phyloP scores from a whole-genome alignment of 371 early-diverging fungal species.

The Quaeritorhiza haematococci region DNA sequence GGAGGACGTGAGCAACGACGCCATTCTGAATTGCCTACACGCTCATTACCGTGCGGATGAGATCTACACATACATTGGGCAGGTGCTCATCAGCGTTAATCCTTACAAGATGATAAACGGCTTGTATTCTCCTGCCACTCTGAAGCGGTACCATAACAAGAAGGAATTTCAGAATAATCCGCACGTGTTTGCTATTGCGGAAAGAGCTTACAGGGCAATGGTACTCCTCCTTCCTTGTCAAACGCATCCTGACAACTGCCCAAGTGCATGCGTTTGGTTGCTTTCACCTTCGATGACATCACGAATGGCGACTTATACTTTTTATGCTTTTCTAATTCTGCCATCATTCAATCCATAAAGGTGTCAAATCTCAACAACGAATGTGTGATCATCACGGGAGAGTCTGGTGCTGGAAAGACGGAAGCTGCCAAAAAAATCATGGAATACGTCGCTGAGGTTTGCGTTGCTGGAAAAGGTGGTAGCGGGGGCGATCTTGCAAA shows the following conservation, averaged over 20 bases:
- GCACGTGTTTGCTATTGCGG: conserved; percentile 83
- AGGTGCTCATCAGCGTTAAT: conserved; percentile 98
- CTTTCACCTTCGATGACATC: conserved; percentile 87
- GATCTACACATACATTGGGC: conserved; percentile 99
- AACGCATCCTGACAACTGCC: neutral
- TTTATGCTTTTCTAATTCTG: too few relatives aligned
- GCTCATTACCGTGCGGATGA: too few relatives aligned
- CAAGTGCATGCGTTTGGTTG: neutral
- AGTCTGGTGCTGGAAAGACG: conserved; percentile 99
- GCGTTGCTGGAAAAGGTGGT: conserved; percentile 63
- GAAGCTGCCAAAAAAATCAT: conserved; percentile 99
- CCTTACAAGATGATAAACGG: conserved; percentile 91
- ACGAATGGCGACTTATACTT: conserved; percentile 93
- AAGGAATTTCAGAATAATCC: conserved; percentile 90
- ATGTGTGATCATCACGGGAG: conserved; percentile 55
- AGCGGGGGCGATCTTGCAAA: conserved; percentile 22
- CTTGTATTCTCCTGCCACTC: conserved; percentile 84
- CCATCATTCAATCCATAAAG: conserved; percentile 97
- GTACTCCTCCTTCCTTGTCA: conserved; percentile 27
- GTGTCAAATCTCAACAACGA: conserved; percentile 74
- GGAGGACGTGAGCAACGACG: too few relatives aligned
- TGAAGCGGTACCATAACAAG: conserved; percentile 74
- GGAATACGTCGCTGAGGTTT: conserved; percentile 93
- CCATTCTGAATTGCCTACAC: too few relatives aligned
- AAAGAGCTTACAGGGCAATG: conserved; percentile 94